Base-by-base conservation (phyloP, 2,329 filamentous ascomycete species). In the Fusarium bactridioides region DNA sequence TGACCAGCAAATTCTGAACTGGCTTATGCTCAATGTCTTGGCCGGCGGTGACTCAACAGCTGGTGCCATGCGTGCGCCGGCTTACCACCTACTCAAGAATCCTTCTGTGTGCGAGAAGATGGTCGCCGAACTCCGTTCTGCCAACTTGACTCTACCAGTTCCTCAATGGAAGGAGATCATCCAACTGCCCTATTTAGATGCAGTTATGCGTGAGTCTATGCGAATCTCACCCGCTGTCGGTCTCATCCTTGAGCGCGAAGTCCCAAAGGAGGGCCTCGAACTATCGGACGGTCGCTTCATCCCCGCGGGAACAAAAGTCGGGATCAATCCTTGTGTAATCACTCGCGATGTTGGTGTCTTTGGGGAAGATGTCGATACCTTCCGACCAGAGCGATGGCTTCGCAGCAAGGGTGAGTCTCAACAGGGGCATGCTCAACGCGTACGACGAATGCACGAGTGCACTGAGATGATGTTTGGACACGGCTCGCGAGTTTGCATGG, bases 21-120 rank as follows among this genome's bases (percentile, higher is more conserved):
- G 74, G 64, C 56, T 76, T 11, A 71, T 76, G 47, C 59, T 75
- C 4, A 76, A 76, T 7, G 67, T 76, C 1, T 44, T 76, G 12
- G 72, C 74, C 2, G 74, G 74, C 0, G 72, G 71, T 10, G 74
- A 76, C 18, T 74, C 74, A 0, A 76, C 72, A 0, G 74, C 74
- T 16, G 74, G 74, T 38, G 67, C 74, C 0, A 72, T 76, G 53
- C 57, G 72, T 4, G 64, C 74, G 0, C 61, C 74, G 2, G 72
- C 72, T 1, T 76, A 76, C 11, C 59, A 73, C 1, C 48, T 67
- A 0, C 40, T 76, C 7, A 76, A 76, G 35, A 47, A 75, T 0
- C 64, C 66, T 0, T 10, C n/a, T 0, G 58, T 72, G 0, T 73
- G 74, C 25, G 43, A 64, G 3, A 76, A 72, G 48, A 47, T 76